These are phyloP conservation scores for Gentiana macrophylla DNA, from an alignment of 257 asterid genomes.

Conservation along the genomic window DNA sequence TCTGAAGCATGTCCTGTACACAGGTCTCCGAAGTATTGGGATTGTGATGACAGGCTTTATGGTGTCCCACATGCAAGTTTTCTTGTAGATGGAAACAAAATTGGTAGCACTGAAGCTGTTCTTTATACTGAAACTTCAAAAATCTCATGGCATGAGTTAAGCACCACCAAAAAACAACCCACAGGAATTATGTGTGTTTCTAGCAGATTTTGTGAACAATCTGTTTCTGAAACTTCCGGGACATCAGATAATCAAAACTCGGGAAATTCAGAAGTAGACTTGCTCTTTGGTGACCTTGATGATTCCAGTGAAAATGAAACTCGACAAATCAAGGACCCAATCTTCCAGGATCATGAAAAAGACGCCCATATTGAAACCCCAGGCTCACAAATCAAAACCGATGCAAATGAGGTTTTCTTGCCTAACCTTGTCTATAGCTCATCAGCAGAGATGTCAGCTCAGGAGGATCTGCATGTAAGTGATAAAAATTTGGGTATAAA, in stretches of 20 bases:
- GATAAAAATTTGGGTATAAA: constrained; percentile 17
- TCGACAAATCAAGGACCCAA: too few species aligned
- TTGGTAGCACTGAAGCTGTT: constrained; percentile 10
- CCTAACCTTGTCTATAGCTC: background rate
- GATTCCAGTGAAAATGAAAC: constrained; percentile 14
- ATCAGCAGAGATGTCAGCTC: constrained; percentile 27
- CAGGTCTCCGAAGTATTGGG: background rate
- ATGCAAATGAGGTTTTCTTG: too few species aligned
- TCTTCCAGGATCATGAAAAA: too few species aligned
- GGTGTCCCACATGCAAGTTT: constrained; percentile 10
- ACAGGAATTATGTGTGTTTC: constrained; percentile 8
- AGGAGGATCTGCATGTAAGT: constrained; percentile 20
- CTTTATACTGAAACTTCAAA: constrained; percentile 16
- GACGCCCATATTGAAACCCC: too few species aligned
- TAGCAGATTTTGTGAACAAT: background rate
- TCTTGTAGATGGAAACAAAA: constrained; percentile 9
- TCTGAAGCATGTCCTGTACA: background rate
- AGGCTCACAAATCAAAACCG: too few species aligned
- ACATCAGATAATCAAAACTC: constrained; percentile 3
- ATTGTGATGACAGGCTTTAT: constrained; percentile 10
- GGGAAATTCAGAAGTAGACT: constrained; percentile 38
- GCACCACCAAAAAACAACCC: constrained; percentile 5
- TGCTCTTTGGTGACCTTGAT: constrained; percentile 47
- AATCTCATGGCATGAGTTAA: constrained; percentile 15
- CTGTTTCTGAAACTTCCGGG: background rate